Conservation (phyloP, 1,139 yeast species). For the Taphrina flavorubra region DNA sequence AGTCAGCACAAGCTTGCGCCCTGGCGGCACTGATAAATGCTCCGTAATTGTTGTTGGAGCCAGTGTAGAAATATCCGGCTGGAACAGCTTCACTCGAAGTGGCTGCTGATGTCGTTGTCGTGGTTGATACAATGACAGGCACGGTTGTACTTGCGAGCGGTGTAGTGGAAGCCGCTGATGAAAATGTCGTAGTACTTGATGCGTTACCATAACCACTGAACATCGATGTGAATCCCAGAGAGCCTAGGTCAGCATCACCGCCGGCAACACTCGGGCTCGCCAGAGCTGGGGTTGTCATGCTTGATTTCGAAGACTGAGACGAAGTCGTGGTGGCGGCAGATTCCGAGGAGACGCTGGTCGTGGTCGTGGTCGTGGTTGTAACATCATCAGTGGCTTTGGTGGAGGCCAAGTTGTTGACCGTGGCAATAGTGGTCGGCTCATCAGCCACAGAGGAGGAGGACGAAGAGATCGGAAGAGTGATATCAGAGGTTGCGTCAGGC, state of each 20-base stretch:
- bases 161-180: background rate
- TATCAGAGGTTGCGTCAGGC: too few relatives aligned
- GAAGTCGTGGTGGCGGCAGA: background rate
- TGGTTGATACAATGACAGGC: background rate
- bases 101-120: background rate
- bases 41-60: background rate
- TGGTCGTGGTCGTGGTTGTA: too few relatives aligned
- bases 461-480: too few relatives aligned
- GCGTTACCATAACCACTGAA: background rate
- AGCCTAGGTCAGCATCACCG: background rate
- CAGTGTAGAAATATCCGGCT: background rate
- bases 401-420: too few relatives aligned
- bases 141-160: background rate
- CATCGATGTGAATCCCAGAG: background rate
- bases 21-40: slow-evolving; percentile 6
- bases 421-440: too few relatives aligned
- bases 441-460: too few relatives aligned
- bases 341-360: background rate
- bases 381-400: too few relatives aligned
- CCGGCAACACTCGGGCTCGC: background rate
- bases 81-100: background rate
- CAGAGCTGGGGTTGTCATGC: background rate
- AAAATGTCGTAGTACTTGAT: background rate
- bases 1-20: background rate
- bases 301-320: background rate